Conservation (phyloP, 1,139 yeast species). For the Geotrichum phurueaensis region DNA sequence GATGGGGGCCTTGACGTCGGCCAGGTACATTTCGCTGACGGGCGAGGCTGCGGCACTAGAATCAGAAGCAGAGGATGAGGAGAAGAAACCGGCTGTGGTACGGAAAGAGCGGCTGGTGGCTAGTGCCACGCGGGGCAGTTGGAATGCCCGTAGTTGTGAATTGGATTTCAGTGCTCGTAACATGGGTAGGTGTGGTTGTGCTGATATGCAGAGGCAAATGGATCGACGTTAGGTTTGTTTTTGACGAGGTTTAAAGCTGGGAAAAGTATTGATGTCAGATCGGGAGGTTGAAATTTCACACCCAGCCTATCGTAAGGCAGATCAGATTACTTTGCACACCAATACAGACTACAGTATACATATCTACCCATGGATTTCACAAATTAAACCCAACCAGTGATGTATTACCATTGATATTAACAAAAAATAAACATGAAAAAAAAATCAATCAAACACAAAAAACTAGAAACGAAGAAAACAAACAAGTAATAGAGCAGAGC, state of each 20-base stretch:
- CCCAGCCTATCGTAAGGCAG: neutral
- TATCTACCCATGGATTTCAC: neutral
- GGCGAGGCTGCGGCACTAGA: neutral
- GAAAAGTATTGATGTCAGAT: neutral
- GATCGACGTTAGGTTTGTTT: neutral
- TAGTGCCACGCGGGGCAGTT: neutral
- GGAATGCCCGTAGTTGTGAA: neutral
- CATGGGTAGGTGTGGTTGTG: neutral
- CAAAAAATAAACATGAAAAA: neutral
- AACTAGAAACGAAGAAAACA: neutral
- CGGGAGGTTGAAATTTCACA: neutral
- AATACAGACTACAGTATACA: neutral
- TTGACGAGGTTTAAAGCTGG: neutral
- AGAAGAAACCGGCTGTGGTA: neutral
- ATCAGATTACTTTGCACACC: neutral
- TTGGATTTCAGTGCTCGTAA: neutral
- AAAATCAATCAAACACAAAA: neutral
- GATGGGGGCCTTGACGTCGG: conserved; percentile 47
- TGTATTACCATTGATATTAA: neutral
- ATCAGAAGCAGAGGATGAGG: too few species aligned
- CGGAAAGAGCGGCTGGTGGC: neutral
- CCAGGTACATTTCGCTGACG: conserved; percentile 24
- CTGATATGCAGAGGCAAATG: neutral
- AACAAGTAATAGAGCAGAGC: neutral
- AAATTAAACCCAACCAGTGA: neutral